These are phyloP conservation scores for Boletus vinaceobasis DNA, from an alignment of 768 basidiomycete genomes.

Conservation along the genomic window DNA sequence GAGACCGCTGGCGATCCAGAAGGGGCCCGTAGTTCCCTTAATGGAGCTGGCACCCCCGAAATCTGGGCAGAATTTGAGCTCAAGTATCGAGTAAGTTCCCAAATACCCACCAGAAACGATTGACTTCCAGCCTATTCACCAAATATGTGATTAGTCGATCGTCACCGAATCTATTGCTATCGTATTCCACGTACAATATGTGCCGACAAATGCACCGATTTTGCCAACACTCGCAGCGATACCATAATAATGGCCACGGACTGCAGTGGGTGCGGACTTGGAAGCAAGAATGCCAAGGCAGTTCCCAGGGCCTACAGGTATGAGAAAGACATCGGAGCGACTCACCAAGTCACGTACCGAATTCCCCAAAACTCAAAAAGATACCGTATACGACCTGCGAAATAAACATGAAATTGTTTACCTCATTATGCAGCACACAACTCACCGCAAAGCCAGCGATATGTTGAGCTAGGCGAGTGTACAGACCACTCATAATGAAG, in stretches of 20 bases:
- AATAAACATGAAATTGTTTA: neutral
- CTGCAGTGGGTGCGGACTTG: constrained; percentile 82
- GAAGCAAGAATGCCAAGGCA: constrained; percentile 80
- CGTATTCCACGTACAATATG: constrained; percentile 55
- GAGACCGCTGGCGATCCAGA: constrained; percentile 85
- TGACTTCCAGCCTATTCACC: constrained; percentile 53
- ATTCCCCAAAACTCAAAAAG: constrained; percentile 86
- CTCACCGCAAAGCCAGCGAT: constrained; percentile 74
- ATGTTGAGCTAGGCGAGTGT: constrained; percentile 55
- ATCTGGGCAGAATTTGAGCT: constrained; percentile 28
- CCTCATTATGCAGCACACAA: neutral
- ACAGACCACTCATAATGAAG: constrained; percentile 88
- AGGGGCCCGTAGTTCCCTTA: constrained; percentile 77
- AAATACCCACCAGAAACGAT: constrained; percentile 55
- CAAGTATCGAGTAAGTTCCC: neutral
- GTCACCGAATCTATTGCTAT: neutral
- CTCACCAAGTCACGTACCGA: constrained; percentile 44
- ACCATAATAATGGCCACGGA: constrained; percentile 85
- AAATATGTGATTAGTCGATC: constrained; percentile 2
- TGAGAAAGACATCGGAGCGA: neutral
- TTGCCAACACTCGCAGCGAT: constrained; percentile 84
- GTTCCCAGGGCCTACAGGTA: constrained; percentile 67
- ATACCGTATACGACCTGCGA: constrained; percentile 79
- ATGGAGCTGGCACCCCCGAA: constrained; percentile 54
- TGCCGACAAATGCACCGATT: constrained; percentile 79